A percentile compares a stretch with the other conserved stretches of the same genome.
Conservation (phyloP, 2,329 filamentous ascomycete genomes). For the Paecilomyces variotii region DNA sequence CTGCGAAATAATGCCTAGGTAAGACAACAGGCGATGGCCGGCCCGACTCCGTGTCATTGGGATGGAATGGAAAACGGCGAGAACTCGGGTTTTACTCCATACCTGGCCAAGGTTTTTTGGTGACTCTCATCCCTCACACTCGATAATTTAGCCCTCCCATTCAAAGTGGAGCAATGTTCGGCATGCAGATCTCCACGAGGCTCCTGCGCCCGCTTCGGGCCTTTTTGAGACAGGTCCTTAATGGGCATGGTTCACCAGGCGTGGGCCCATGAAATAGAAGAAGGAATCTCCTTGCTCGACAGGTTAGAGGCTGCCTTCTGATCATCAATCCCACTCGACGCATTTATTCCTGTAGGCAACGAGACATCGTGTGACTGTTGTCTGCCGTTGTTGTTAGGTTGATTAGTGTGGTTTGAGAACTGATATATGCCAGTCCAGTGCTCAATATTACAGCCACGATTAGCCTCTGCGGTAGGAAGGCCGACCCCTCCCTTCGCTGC, state of each 20-base stretch:
- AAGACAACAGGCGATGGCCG: background rate
- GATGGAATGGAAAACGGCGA: slow-evolving; percentile 1
- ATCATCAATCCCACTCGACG: slow-evolving; percentile 3
- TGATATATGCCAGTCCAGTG: slow-evolving; percentile 1
- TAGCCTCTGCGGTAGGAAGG: slow-evolving; percentile 11
- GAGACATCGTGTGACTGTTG: slow-evolving; percentile 2
- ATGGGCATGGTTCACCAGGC: background rate
- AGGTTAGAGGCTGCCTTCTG: slow-evolving; percentile 1
- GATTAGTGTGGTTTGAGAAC: slow-evolving; percentile 2
- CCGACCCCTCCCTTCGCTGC: slow-evolving; percentile 14
- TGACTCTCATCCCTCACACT: background rate
- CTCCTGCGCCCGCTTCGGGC: background rate
- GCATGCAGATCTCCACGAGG: background rate
- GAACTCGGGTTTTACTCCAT: slow-evolving; percentile 4
- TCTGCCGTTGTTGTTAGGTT: slow-evolving; percentile 3
- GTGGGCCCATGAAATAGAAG: background rate
- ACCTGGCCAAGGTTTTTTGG: background rate
- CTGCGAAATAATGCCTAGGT: background rate
- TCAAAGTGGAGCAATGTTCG: background rate
- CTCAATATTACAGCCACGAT: slow-evolving; percentile 9
- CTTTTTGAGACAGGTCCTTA: background rate
- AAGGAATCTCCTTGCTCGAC: slow-evolving; percentile 4
- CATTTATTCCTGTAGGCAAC: slow-evolving; percentile 3
- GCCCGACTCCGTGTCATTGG: slow-evolving; percentile 1
- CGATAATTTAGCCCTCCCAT: background rate